Evolutionary conservation across 495 filamentous ascomycete genomes (phyloP), one percentile per base, ranked within the genome.

Genomic region (Xylaria venustula): DNA sequence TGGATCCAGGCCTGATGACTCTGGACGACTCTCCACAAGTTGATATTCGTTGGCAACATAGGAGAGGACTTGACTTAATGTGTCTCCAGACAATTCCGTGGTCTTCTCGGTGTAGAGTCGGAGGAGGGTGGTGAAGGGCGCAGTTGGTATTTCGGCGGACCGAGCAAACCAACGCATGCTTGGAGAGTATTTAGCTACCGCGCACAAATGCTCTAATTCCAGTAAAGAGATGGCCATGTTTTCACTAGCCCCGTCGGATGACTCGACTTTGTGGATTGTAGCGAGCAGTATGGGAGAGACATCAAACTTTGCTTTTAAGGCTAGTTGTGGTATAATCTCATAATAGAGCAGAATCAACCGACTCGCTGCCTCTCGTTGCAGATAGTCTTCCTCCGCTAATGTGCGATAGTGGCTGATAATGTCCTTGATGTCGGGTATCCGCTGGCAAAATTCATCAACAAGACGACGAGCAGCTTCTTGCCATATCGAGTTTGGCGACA

Each of bases 271-370:
- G 30, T 65, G 76, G 44, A 96, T 73, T 7, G 85, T 81, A 51
- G 85, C 81, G 15, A 88, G 82, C n/a, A 97, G 74, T 15, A 89
- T 76, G 5, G 87, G 72, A 0, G 91, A 91, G 15, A 93, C 88
- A 71, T 97, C 95, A 63, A 97, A 91, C 52, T 85, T 92, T 52
- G 93, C 90, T 58, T 87, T 86, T 28, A 95, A 75, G 0, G 92
- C 92, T 19, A 91, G 73, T 65, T 91, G 86, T 2, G 94, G 92
- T 23, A 92, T 77, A 2, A 91, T 82, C 64, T 92, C 84, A 68
- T 93, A 97, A 71, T 90, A 98, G 30, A 88, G 80, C 25, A 83
- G 79, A 32, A 98, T 74, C 32, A 98, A 73, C 58, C 87, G 87
- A 12, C 86, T 87, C 23, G 88, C 81, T 17, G 88, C 87, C 73